These are phyloP conservation scores for Cymbopogon flexuosus DNA, from an alignment of 202 grass and related monocot species.

Conservation along the genomic window DNA sequence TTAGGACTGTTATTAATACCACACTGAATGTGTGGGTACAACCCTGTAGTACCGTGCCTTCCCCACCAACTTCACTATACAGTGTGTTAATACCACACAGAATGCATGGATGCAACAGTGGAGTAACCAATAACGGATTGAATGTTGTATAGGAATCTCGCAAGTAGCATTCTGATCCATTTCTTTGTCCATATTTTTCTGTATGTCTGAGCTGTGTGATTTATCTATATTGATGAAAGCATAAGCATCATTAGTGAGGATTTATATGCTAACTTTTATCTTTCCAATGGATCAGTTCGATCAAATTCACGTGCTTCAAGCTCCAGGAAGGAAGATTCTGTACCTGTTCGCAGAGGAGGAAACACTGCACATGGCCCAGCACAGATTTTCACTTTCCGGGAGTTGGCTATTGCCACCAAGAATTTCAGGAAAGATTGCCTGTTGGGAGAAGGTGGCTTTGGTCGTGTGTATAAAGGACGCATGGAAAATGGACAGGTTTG, in stretches of 20 bases:
- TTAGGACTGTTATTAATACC: not conserved
- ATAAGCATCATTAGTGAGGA: not conserved
- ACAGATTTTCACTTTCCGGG: constrained; percentile 81
- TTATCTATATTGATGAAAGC: not conserved
- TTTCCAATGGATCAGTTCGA: constrained; percentile 36
- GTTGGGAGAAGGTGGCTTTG: constrained; percentile 88
- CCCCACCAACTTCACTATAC: constrained; percentile 17
- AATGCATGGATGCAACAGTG: not conserved
- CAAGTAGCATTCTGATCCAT: not conserved
- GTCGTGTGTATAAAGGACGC: constrained; percentile 85
- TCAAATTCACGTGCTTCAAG: constrained; percentile 29
- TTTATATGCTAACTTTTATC: constrained; percentile 18
- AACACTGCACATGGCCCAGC: constrained; percentile 52
- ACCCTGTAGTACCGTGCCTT: constrained; percentile 5
- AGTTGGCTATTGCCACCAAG: constrained; percentile 72
- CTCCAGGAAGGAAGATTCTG: constrained; percentile 54
- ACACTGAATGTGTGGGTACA: not conserved
- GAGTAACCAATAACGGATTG: not conserved
- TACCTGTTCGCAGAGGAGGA: constrained; percentile 51
- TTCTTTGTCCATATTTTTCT: not conserved
- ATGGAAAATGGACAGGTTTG: constrained; percentile 85
- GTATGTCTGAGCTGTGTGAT: not conserved
- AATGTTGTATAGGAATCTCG: constrained; percentile 16
- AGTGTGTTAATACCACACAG: not conserved
- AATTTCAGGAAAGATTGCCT: constrained; percentile 89